Evolutionary conservation across 352 stramenopile genomes (phyloP), one percentile per base, ranked within the genome.

Genomic region (Globisporangium rhizosaccharum): DNA sequence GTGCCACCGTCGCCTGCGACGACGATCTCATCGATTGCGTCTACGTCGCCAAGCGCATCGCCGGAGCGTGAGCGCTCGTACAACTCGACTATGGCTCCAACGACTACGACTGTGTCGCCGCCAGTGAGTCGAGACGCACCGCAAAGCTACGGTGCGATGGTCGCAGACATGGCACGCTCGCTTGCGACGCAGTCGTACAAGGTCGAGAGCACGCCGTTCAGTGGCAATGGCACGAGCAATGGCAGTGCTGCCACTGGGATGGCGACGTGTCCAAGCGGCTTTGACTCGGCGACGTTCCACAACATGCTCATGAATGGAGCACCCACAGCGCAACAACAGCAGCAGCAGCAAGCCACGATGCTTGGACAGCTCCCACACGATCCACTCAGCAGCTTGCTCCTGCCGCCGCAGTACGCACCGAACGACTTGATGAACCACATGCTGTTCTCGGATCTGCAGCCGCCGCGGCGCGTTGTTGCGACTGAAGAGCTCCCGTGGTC

Each of bases 401-500:
- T 51, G 51, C 47, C 65, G 2, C 68, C 65, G 2, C 68, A 75
- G 44, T 53, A 70, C 15, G 69, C 76, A 8, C 52, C 63, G n/a
- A 56, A 53, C 20, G 78, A 81, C 26, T 59, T 92, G 23, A 71
- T 87, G 63, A 78, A 65, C 51, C 78, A 92, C 65, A 79, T 68
- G 49, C 61, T 92, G 4, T 92, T 92, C 49, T 72, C 75, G 23
- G 79, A 92, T 46, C 62, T 84, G 7, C 51, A 71, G 53, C 71
- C 79, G 20, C 68, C 72, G 30, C 76, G 80, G 23, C 71, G 82
- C 18, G 75, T 92, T 7, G 79, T 92, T 17, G 76, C 80, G 28
- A 87, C 64, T 3, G 82, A 92, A 39, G 82, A 92, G 41, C 65
- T 92, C 30, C 82, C 82, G 17, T 92, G 82, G 82, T 88, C 82